A percentile compares a stretch with the other conserved stretches of the same genome.
phyloP scores from a whole-genome alignment of 148 eudicot species.

The Talinum fruticosum region DNA sequence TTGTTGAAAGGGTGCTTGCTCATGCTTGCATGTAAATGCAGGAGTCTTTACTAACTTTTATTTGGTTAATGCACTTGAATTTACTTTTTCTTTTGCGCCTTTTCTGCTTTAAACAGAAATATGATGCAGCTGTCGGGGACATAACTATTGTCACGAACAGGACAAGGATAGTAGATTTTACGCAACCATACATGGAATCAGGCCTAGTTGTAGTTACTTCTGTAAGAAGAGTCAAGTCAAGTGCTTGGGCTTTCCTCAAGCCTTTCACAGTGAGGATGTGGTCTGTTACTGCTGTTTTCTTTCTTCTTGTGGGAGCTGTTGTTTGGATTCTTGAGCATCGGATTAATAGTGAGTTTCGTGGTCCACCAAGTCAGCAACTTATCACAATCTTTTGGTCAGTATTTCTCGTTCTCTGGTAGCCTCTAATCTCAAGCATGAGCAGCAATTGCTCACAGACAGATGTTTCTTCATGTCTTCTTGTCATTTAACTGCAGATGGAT shows the following conservation, averaged over 20 bases:
- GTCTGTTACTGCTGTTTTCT: conserved; percentile 55
- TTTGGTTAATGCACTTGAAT: not conserved
- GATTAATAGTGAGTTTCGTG: conserved; percentile 65
- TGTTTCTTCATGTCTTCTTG: not conserved
- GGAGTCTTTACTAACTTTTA: not conserved
- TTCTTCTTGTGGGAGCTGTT: conserved; percentile 61
- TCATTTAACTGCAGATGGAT: not conserved
- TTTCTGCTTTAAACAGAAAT: conserved; percentile 42
- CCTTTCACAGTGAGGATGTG: conserved; percentile 69
- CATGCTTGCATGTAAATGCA: not conserved
- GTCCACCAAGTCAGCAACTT: conserved; percentile 70
- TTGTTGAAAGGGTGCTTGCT: not conserved
- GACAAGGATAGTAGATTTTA: conserved; percentile 79
- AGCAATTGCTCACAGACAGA: not conserved
- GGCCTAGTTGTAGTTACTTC: conserved; percentile 71
- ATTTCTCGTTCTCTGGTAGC: not conserved
- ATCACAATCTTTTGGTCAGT: conserved; percentile 66
- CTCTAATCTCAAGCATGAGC: too few relatives aligned
- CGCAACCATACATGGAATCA: conserved; percentile 71
- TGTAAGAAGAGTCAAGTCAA: conserved; percentile 40
- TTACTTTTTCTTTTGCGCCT: conserved; percentile 3
- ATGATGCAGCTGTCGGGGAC: conserved; percentile 88
- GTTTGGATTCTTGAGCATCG: conserved; percentile 88
- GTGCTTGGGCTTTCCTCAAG: conserved; percentile 69
- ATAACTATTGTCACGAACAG: conserved; percentile 64